phyloP scores from a whole-genome alignment of 352 stramenopile species.

The Thalassiosira pacifica region DNA sequence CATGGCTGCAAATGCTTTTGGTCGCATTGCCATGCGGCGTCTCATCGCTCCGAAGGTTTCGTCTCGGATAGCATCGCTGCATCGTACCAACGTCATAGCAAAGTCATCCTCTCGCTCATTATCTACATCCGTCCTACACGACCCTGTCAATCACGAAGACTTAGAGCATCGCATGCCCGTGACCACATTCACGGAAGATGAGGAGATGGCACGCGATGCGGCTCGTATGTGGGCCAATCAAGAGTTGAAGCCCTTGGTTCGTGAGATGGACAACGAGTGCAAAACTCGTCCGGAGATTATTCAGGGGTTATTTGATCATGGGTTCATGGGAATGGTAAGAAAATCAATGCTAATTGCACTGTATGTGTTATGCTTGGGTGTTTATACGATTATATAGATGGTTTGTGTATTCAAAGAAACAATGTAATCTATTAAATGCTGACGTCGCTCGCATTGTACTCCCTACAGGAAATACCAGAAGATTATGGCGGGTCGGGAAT shows the following conservation, averaged over 20 bases:
- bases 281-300: conserved; percentile 93
- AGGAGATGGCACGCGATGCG: conserved; percentile 72
- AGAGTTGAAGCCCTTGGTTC: conserved; percentile 88
- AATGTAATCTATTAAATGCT: background rate
- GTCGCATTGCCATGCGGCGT: conserved; percentile 10
- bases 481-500: conserved; percentile 92
- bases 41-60: background rate
- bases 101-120: background rate
- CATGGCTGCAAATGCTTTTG: conserved; percentile 22
- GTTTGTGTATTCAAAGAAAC: too few species aligned
- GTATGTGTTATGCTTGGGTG: too few species aligned
- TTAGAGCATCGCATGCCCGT: conserved; percentile 53
- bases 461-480: conserved; percentile 89
- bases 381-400: too few species aligned
- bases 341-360: too few species aligned
- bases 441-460: background rate
- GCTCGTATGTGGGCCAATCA: conserved; percentile 72
- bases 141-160: background rate
- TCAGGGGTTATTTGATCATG: conserved; percentile 91
- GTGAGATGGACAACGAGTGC: conserved; percentile 92
- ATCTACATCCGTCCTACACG: conserved; percentile 9
- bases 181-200: conserved; percentile 82
- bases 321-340: conserved; percentile 93
- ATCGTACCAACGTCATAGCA: conserved; percentile 1
- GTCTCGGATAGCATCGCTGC: background rate